Evolutionary conservation across 345 rosid species (phyloP).

Genomic region (Boechera stricta): DNA sequence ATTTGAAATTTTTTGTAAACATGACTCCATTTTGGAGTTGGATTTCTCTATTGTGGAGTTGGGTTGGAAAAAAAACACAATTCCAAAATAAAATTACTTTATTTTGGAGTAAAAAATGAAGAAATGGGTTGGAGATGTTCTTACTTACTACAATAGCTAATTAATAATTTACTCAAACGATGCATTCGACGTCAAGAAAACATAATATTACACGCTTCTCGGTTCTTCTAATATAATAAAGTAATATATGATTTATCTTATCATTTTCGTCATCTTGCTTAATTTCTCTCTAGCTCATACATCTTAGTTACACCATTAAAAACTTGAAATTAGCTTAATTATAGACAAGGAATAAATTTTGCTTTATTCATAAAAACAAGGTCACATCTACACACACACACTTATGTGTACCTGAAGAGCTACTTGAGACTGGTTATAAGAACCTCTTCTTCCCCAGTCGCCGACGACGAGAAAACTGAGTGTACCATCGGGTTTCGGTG

Average conservation of each 20-base stretch:
- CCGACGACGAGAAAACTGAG: constrained; percentile 72
- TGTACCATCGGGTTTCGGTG: constrained; percentile 55
- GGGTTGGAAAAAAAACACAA: no score
- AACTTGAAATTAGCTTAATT: neutral
- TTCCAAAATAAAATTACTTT: no score
- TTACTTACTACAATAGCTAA: neutral
- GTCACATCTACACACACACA: neutral
- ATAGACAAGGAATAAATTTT: neutral
- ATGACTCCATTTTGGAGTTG: no score
- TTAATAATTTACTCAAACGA: constrained; percentile 22
- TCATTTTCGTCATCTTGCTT: constrained; percentile 16
- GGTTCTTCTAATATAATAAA: neutral
- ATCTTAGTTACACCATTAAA: neutral
- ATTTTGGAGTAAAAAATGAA: no score
- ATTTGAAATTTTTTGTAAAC: no score
- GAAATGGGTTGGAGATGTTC: no score
- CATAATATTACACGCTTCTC: constrained; percentile 29
- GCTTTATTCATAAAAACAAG: neutral
- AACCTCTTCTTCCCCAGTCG: constrained; percentile 81
- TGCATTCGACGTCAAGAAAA: constrained; percentile 35
- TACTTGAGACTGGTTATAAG: constrained; percentile 65
- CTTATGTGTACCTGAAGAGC: constrained; percentile 62
- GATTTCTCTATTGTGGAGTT: no score
- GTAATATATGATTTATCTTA: constrained; percentile 1
- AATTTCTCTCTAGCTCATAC: neutral